Conservation (phyloP, 2,329 filamentous ascomycete genomes). For the Pestalotiopsis sp. region DNA sequence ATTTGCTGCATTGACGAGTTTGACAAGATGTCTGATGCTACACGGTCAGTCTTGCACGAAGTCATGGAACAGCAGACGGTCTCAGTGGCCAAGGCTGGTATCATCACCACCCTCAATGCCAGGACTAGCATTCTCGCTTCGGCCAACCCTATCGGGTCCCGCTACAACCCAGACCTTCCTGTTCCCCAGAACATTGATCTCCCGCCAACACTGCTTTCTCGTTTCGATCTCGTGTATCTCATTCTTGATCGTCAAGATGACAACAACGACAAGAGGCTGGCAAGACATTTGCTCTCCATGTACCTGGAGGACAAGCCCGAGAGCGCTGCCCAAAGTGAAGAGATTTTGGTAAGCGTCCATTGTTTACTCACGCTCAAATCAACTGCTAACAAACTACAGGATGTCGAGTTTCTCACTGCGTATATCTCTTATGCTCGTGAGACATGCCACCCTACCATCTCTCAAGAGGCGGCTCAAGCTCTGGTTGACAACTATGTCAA, state of each 20-base stretch:
- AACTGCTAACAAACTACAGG: conserved; percentile 50
- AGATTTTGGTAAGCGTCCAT: conserved; percentile 72
- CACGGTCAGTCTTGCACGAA: conserved; percentile 81
- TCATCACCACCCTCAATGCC: conserved; percentile 95
- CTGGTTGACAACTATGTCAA: conserved; percentile 87
- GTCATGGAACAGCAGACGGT: conserved; percentile 90
- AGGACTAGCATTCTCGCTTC: conserved; percentile 94
- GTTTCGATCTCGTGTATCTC: conserved; percentile 96
- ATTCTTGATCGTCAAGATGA: conserved; percentile 95
- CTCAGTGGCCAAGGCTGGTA: conserved; percentile 86
- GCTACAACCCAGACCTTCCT: conserved; percentile 94
- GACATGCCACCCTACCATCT: conserved; percentile 81
- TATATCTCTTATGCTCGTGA: conserved; percentile 97
- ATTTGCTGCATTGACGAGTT: conserved; percentile 87
- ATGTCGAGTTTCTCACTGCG: conserved; percentile 91
- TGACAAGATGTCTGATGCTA: conserved; percentile 82
- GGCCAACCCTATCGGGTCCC: conserved; percentile 96
- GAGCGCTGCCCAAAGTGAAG: conserved; percentile 71
- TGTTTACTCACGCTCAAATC: not conserved
- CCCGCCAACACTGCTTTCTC: conserved; percentile 88
- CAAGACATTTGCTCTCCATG: conserved; percentile 92
- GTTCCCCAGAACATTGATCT: conserved; percentile 98
- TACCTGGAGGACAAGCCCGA: conserved; percentile 95
- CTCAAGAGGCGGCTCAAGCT: conserved; percentile 77
- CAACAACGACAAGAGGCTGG: conserved; percentile 82